A percentile compares a stretch with the other conserved stretches of the same genome.
phyloP scores from a whole-genome alignment of 2,329 filamentous ascomycete species.

The Coniochaeta hoffmannii region DNA sequence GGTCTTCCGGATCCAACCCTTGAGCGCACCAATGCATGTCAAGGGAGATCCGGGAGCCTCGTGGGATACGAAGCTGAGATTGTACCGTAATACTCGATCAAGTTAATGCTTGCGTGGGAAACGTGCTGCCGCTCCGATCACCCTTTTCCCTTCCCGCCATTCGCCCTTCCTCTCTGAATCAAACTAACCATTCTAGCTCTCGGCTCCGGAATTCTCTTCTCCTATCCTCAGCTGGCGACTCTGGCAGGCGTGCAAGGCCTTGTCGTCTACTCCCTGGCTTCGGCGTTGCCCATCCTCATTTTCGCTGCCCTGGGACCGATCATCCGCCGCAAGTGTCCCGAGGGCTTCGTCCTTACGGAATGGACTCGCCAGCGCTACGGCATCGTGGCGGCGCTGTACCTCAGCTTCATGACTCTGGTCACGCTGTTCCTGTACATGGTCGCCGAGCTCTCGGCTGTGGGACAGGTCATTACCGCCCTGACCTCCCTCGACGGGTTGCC shows the following conservation, averaged over 20 bases:
- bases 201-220: conserved; percentile 76
- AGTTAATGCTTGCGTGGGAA: conserved; percentile 99
- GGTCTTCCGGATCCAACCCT: conserved; percentile 44
- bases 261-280: conserved; percentile 67
- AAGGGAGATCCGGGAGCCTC: conserved; percentile 8
- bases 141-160: conserved; percentile 18
- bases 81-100: conserved; percentile 96
- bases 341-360: conserved; percentile 78
- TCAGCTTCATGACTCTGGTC: conserved; percentile 70
- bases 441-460: conserved; percentile 71
- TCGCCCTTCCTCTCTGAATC: conserved; percentile 12
- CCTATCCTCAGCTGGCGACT: conserved; percentile 74
- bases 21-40: conserved; percentile 3
- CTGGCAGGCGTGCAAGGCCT: conserved; percentile 74
- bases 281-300: conserved; percentile 62
- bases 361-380: conserved; percentile 80
- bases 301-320: conserved; percentile 71
- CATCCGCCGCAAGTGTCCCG: conserved; percentile 71
- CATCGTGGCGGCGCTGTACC: conserved; percentile 57
- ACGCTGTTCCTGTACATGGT: conserved; percentile 87
- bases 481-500: conserved; percentile 70
- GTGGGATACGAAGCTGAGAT: conserved; percentile 75
- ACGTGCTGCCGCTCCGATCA: conserved; percentile 80
- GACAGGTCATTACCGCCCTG: conserved; percentile 67
- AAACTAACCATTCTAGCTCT: conserved; percentile 56